Evolutionary conservation across 2,329 filamentous ascomycete species (phyloP), one percentile per base, ranked within the genome.

Genomic region (Neurospora crassa): DNA sequence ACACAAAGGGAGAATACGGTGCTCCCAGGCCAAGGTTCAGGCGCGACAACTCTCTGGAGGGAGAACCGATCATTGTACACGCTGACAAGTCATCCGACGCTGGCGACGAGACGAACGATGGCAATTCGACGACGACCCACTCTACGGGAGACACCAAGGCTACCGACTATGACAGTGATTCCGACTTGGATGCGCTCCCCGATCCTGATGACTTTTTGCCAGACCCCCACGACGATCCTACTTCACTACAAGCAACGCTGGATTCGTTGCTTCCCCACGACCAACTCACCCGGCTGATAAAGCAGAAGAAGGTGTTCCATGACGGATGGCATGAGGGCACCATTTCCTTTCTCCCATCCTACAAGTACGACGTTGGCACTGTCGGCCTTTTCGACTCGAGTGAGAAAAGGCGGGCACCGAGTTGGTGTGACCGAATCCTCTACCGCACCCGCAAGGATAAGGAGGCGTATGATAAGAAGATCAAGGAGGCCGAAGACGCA

Each of bases 301-400:
- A 87, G 74, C 83, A 88, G 47, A 87, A 89, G n/a, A 96, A 92
- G 78, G 89, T 90, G 0, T 97, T 99, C 73, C 89, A 97, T 72
- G 92, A 97, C 73, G 95, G 94, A 1, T 99, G 96, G 94, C 87
- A 87, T 69, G 96, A 99, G 83, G 96, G 94, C 0, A 85, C 89
- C 0, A 94, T 99, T 71, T 88, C 88, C 1, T 99, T 99, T 77
- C 80, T 98, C 18, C 96, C 96, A 1, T 96, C 96, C 0, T 99
- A 99, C 81, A 99, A 99, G 80, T 99, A 99, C 76, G 96, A 99
- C 77, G 86, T 97, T 40, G 96, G 96, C n/a, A 97, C 92, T 40
- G 89, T 97, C 41, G 92, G 92, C 1, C 87, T 94, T 40, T 99
- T 97, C 79, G 96, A 99, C 81, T 93, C 94, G 0, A 97, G 94